Evolutionary conservation across 768 basidiomycete genomes (phyloP).

Genomic region (Mycena galopus): DNA sequence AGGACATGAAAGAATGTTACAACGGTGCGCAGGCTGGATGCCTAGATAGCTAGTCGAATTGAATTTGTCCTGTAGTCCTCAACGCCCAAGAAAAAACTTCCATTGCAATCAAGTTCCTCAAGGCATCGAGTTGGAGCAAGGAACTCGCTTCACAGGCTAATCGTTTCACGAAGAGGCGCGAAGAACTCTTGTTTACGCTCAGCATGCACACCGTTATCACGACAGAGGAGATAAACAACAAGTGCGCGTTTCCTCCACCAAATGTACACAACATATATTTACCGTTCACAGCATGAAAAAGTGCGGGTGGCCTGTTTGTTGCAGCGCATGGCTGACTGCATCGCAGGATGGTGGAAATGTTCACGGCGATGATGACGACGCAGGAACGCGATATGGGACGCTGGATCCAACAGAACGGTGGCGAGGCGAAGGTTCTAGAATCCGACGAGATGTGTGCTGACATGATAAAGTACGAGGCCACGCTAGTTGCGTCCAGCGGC

Average conservation of each 20-base stretch:
- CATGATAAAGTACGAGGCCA: constrained; percentile 17
- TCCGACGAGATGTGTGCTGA: background rate
- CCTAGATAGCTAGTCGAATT: background rate
- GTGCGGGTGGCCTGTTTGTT: background rate
- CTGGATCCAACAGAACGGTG: constrained; percentile 40
- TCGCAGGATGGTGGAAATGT: constrained; percentile 18
- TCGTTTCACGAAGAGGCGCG: constrained; percentile 18
- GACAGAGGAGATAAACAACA: constrained; percentile 17
- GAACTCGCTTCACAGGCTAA: constrained; percentile 5
- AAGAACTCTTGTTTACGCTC: constrained; percentile 8
- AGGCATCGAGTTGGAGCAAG: constrained; percentile 23
- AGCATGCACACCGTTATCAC: constrained; percentile 9
- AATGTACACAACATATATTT: background rate
- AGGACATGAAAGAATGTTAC: constrained; percentile 28
- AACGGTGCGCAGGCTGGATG: constrained; percentile 9
- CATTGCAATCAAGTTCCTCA: constrained; percentile 25
- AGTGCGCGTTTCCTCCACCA: background rate
- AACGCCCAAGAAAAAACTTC: constrained; percentile 19
- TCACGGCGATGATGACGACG: constrained; percentile 16
- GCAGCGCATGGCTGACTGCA: background rate
- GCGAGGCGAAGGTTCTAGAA: constrained; percentile 22
- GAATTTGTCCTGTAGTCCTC: background rate
- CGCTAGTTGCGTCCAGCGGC: background rate
- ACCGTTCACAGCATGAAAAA: background rate
- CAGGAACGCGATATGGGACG: constrained; percentile 17